Conservation (phyloP, 768 basidiomycete species). For the Boletus reticulatus region DNA sequence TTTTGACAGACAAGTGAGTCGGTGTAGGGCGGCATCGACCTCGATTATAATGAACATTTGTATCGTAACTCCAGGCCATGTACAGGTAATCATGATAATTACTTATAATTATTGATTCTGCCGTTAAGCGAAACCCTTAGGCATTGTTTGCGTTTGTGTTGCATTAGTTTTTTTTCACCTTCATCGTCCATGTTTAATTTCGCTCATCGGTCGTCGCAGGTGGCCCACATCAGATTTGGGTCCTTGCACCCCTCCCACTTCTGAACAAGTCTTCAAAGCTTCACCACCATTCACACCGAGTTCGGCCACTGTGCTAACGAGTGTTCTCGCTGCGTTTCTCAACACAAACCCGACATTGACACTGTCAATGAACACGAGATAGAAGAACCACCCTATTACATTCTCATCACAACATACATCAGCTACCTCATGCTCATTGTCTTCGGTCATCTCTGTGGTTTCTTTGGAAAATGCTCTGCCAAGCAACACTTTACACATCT, state of each 20-base stretch:
- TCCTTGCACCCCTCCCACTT: conserved; percentile 70
- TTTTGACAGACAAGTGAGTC: too few relatives aligned
- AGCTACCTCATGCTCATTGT: conserved; percentile 91
- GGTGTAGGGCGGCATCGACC: too few relatives aligned
- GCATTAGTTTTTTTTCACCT: too few relatives aligned
- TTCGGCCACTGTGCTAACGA: conserved; percentile 90
- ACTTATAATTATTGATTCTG: too few relatives aligned
- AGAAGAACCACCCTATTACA: conserved; percentile 90
- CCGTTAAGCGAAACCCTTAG: too few relatives aligned
- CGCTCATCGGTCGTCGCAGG: too few relatives aligned
- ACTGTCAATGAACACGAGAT: conserved; percentile 57
- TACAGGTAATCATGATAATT: too few relatives aligned
- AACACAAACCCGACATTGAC: conserved; percentile 47
- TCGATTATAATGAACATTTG: too few relatives aligned
- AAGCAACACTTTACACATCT: conserved; percentile 75
- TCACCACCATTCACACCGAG: conserved; percentile 79
- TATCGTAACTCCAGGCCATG: too few relatives aligned
- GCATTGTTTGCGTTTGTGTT: too few relatives aligned
- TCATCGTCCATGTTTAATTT: too few relatives aligned
- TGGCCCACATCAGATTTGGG: too few relatives aligned
- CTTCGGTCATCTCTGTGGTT: conserved; percentile 92
- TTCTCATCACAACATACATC: conserved; percentile 88
- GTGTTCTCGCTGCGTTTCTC: conserved; percentile 63
- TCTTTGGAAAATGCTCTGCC: conserved; percentile 82
- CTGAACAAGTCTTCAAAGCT: conserved; percentile 79